Evolutionary conservation across 192 early-diverging fungal species (phyloP), one percentile per base, ranked within the genome.

Genomic region (Linnemannia zychae): DNA sequence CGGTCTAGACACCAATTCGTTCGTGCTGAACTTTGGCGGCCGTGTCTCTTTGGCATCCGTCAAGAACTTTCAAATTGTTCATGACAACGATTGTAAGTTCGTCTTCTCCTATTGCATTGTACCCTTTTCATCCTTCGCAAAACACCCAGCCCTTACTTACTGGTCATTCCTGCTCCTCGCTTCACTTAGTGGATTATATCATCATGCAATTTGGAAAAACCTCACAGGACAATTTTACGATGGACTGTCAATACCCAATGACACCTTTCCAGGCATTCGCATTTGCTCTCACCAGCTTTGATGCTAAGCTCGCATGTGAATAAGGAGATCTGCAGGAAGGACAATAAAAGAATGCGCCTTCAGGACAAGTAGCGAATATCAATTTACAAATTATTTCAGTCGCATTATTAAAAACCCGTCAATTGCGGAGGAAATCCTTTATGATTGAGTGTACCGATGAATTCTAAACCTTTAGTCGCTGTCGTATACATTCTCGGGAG

Each of bases 11-110:
- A 96, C 95, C 11, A 90, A 94, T 71, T 95, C 96, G 22, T 99
- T 94, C 90, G 95, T 97, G 1, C 82, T 99, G n/a, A 98, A 99
- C 82, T 99, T 99, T 82, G 95, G 92, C 60, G 96, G 96, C 1
- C 89, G 98, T 16, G 96, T 99, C 2, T 93, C 93, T 15, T 76
- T 94, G 75, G 93, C 97, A 1, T 98, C 97, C 0, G 98, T 99
- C 16, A 99, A 99, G 81, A 99, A 99, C 84, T 98, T 99, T 81
- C 98, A 99, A 88, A 95, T 99, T 44, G 95, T 99, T 20, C 95
- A 97, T 79, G 95, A 96, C 44, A 91, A 97, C 52, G 96, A 98
- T 82, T 87, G 95, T 94, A 91, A 88, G 92, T 87, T 12, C 79
- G 3, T 28, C 28, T 79, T 49, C 38, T 36, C 53, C 24, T 1